Conservation (phyloP, 768 basidiomycete genomes). For the Leccinum variicolor region DNA sequence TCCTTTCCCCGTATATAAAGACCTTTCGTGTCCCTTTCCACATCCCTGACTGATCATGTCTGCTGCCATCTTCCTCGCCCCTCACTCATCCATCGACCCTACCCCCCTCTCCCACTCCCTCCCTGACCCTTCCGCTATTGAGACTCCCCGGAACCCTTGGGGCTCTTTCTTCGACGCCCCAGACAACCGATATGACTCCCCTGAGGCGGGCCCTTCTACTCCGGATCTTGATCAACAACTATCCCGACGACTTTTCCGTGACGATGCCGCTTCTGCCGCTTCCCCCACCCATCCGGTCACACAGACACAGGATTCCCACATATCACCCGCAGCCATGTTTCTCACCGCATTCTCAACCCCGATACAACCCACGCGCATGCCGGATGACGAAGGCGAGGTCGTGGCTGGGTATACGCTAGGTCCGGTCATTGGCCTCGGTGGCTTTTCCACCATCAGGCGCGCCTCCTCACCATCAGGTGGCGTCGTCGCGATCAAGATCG, state of each 20-base stretch:
- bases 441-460: slow-evolving; percentile 75
- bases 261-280: not conserved
- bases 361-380: slow-evolving; percentile 32
- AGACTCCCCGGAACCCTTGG: slow-evolving; percentile 14
- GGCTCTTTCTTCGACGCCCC: not conserved
- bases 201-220: not conserved
- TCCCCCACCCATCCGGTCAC: not conserved
- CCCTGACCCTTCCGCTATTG: slow-evolving; percentile 4
- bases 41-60: not conserved
- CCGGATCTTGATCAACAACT: slow-evolving; percentile 30
- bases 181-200: not conserved
- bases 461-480: slow-evolving; percentile 64
- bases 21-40: not conserved
- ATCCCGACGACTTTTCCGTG: slow-evolving; percentile 13
- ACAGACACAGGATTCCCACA: slow-evolving; percentile 14
- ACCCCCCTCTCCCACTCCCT: slow-evolving; percentile 7
- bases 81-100: not conserved
- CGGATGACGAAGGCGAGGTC: slow-evolving; percentile 65
- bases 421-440: slow-evolving; percentile 71
- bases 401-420: slow-evolving; percentile 77
- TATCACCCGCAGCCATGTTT: slow-evolving; percentile 75
- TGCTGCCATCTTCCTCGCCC: slow-evolving; percentile 2
- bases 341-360: slow-evolving; percentile 59
- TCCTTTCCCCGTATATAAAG: slow-evolving; percentile 18
- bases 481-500: slow-evolving; percentile 80